A percentile compares a stretch with the other conserved stretches of the same genome.
Evolutionary conservation across 352 stramenopile species (phyloP).

Genomic region (Phytophthora ramorum): DNA sequence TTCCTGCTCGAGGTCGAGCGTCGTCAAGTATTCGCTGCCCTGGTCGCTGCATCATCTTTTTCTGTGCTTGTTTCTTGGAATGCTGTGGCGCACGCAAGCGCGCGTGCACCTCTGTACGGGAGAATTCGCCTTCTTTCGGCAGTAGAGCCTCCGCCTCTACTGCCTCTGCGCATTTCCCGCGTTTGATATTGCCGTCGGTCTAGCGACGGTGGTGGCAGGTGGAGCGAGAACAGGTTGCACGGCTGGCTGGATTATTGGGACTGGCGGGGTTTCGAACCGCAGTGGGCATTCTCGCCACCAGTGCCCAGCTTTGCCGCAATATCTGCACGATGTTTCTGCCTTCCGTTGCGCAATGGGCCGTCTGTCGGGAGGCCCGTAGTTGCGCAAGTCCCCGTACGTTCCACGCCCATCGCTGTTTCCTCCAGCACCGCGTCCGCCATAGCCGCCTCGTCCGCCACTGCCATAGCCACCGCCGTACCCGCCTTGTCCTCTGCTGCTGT

Average conservation of each 20-base stretch:
- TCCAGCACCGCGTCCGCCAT: neutral
- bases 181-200: neutral
- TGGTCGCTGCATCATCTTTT: neutral
- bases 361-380: neutral
- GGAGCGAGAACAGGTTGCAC: neutral
- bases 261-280: neutral
- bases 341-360: neutral
- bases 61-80: too few species aligned
- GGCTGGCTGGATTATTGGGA: neutral
- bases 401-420: too few species aligned
- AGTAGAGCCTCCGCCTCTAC: conserved; percentile 17
- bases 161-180: neutral
- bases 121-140: neutral
- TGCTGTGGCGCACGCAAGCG: too few species aligned
- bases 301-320: neutral
- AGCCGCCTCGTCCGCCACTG: too few species aligned
- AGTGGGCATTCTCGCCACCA: neutral
- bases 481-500: too few species aligned
- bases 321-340: neutral
- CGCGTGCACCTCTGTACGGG: too few species aligned
- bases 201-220: too few species aligned
- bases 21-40: too few species aligned
- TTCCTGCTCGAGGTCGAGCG: too few species aligned
- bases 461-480: too few species aligned
- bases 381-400: neutral